Conservation (phyloP, 805 yeast species). For the Pichia deserticola region DNA sequence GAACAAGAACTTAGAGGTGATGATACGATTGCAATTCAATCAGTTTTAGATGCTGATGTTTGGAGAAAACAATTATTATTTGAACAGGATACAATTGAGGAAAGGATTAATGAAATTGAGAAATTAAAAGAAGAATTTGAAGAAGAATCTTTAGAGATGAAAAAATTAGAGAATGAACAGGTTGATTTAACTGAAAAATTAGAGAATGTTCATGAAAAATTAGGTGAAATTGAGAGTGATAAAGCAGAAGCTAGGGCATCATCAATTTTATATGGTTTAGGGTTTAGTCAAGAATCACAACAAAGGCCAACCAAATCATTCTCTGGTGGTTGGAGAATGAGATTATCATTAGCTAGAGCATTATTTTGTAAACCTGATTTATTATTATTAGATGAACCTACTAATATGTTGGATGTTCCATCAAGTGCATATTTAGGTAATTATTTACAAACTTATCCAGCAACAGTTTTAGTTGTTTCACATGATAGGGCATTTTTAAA, state of each 20-base stretch:
- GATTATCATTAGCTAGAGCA: slow-evolving; percentile 96
- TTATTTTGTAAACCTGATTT: slow-evolving; percentile 95
- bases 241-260: slow-evolving; percentile 98
- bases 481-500: slow-evolving; percentile 96
- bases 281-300: slow-evolving; percentile 87
- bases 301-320: slow-evolving; percentile 76
- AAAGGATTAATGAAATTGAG: slow-evolving; percentile 71
- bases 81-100: slow-evolving; percentile 70
- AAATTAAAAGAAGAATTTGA: slow-evolving; percentile 62
- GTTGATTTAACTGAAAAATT: slow-evolving; percentile 76
- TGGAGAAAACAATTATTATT: slow-evolving; percentile 87
- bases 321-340: slow-evolving; percentile 99
- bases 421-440: slow-evolving; percentile 90
- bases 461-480: slow-evolving; percentile 92
- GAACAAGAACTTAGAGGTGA: slow-evolving; percentile 97
- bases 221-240: slow-evolving; percentile 91
- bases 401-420: slow-evolving; percentile 99
- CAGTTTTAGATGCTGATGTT: slow-evolving; percentile 98
- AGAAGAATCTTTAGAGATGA: slow-evolving; percentile 65
- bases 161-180: slow-evolving; percentile 81
- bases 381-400: slow-evolving; percentile 92
- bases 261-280: slow-evolving; percentile 83
- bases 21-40: slow-evolving; percentile 82
- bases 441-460: slow-evolving; percentile 81
- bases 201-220: slow-evolving; percentile 71